Percentiles rank a stretch among this genome's conserved stretches.
Evolutionary conservation across 257 asterid species (phyloP).

Genomic region (Nicotiana sylvestris): DNA sequence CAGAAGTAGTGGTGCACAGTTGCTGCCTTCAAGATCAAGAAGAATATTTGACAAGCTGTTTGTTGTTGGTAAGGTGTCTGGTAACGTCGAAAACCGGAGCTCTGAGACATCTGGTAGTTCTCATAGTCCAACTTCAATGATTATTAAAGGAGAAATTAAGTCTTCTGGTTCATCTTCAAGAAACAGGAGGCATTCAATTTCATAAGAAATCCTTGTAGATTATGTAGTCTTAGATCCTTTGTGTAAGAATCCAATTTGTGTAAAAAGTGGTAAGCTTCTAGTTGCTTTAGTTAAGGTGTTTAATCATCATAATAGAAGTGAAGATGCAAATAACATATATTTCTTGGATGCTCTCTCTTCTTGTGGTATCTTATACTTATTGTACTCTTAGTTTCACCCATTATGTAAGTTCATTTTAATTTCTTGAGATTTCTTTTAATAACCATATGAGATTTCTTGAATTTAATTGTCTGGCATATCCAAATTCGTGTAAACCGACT

Average conservation of each 20-base stretch:
- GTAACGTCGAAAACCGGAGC: conserved; percentile 55
- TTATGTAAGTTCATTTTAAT: neutral
- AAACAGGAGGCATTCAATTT: conserved; percentile 72
- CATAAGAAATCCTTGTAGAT: conserved; percentile 27
- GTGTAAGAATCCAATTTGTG: conserved; percentile 2
- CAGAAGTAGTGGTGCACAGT: conserved; percentile 45
- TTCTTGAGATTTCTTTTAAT: neutral
- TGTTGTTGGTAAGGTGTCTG: conserved; percentile 59
- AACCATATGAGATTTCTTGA: too few relatives aligned
- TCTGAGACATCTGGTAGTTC: conserved; percentile 88
- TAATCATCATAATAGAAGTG: neutral
- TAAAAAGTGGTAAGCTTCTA: neutral
- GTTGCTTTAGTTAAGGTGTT: neutral
- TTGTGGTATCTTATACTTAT: neutral
- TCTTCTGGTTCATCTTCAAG: conserved; percentile 48
- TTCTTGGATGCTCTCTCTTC: neutral
- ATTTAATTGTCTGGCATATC: too few relatives aligned
- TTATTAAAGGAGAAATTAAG: conserved; percentile 45
- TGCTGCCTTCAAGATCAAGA: conserved; percentile 83
- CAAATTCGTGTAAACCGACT: too few relatives aligned
- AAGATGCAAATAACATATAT: neutral
- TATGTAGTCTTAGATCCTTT: neutral
- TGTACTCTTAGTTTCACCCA: neutral
- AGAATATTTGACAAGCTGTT: conserved; percentile 79
- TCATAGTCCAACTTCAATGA: conserved; percentile 70